phyloP scores from a whole-genome alignment of 1,284 basidiomycete species.

The Malassezia yamatoensis region DNA sequence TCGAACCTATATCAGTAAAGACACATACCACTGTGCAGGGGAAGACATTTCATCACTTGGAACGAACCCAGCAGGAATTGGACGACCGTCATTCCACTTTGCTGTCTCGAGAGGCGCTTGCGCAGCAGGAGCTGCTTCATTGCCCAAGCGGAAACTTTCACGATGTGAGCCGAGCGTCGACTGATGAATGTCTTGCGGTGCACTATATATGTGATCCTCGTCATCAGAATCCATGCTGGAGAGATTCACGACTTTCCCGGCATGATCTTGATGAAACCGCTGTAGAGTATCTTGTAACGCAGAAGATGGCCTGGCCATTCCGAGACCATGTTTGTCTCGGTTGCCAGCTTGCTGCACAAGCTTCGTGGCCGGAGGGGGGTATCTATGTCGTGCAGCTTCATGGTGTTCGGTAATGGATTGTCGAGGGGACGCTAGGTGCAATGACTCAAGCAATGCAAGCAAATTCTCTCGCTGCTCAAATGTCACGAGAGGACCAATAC shows the following conservation, averaged over 20 bases:
- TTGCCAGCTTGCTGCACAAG: slow-evolving; percentile 60
- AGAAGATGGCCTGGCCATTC: slow-evolving; percentile 58
- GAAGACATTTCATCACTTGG: slow-evolving; percentile 54
- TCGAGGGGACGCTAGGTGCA: background rate
- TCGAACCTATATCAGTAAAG: slow-evolving; percentile 55
- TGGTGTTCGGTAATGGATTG: slow-evolving; percentile 1
- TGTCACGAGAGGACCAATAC: slow-evolving; percentile 80
- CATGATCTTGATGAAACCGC: slow-evolving; percentile 51
- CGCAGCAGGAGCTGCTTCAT: background rate
- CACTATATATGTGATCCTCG: slow-evolving; percentile 26
- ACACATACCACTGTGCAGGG: background rate
- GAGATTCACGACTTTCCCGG: slow-evolving; percentile 58
- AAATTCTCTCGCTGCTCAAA: slow-evolving; percentile 59
- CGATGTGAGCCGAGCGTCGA: slow-evolving; percentile 14
- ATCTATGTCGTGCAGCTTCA: slow-evolving; percentile 70
- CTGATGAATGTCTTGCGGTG: slow-evolving; percentile 16
- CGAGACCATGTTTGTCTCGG: slow-evolving; percentile 67
- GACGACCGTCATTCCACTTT: slow-evolving; percentile 62
- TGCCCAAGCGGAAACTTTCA: background rate
- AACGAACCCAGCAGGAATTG: slow-evolving; percentile 65
- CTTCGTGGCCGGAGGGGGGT: slow-evolving; percentile 69
- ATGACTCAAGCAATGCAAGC: slow-evolving; percentile 6
- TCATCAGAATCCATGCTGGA: slow-evolving; percentile 61
- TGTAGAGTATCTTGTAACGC: slow-evolving; percentile 52
- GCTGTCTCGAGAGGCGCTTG: slow-evolving; percentile 11